phyloP scores from a whole-genome alignment of 345 rosid species.

The Capsella bursapastoris region DNA sequence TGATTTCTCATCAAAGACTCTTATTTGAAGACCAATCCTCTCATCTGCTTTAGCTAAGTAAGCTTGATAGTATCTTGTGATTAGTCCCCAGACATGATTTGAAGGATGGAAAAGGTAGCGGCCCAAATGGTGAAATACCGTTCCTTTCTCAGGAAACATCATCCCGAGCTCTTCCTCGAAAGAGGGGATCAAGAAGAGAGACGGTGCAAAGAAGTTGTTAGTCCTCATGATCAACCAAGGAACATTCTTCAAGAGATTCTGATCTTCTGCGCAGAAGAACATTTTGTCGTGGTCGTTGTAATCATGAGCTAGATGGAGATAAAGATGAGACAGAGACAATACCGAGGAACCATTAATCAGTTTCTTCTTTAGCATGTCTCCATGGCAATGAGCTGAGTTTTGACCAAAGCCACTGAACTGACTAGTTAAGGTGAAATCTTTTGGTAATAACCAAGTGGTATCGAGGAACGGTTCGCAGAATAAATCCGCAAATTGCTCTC shows the following conservation, averaged over 20 bases:
- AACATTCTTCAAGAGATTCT: slow-evolving; percentile 47
- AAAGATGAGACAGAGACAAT: slow-evolving; percentile 49
- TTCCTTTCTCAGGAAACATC: slow-evolving; percentile 62
- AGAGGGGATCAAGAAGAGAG: slow-evolving; percentile 64
- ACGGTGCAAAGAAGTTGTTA: slow-evolving; percentile 71
- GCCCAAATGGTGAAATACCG: slow-evolving; percentile 68
- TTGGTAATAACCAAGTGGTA: slow-evolving; percentile 61
- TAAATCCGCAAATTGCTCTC: slow-evolving; percentile 55
- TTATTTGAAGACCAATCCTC: slow-evolving; percentile 68
- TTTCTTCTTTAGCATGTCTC: slow-evolving; percentile 58
- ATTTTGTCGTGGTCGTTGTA: slow-evolving; percentile 67
- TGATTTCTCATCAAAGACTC: slow-evolving; percentile 56
- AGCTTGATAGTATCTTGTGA: slow-evolving; percentile 64
- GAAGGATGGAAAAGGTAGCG: slow-evolving; percentile 76
- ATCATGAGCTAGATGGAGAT: slow-evolving; percentile 68
- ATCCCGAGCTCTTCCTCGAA: slow-evolving; percentile 51
- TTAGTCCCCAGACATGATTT: slow-evolving; percentile 69
- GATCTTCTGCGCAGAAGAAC: slow-evolving; percentile 68
- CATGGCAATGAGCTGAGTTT: slow-evolving; percentile 55
- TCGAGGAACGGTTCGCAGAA: slow-evolving; percentile 76
- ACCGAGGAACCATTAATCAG: slow-evolving; percentile 38
- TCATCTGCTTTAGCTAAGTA: slow-evolving; percentile 72
- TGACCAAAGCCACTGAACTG: slow-evolving; percentile 51
- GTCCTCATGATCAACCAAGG: slow-evolving; percentile 76
- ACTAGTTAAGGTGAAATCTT: slow-evolving; percentile 48